Percentiles rank a stretch among this genome's conserved stretches.
Evolutionary conservation across 805 yeast species (phyloP).

Genomic region (Blastobotrys peoriensis): DNA sequence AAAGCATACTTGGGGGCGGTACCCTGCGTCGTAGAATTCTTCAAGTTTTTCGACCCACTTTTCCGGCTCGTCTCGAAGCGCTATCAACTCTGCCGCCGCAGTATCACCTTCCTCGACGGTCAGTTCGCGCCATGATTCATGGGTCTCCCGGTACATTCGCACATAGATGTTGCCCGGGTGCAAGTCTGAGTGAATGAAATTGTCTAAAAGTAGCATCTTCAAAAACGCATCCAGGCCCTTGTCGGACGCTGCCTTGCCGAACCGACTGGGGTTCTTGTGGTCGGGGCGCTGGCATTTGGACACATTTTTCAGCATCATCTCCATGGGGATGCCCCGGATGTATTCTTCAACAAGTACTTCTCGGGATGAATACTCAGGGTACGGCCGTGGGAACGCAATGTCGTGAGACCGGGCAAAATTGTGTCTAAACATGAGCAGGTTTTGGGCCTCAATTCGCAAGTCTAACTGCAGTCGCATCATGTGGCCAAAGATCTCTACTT

Average conservation of each 20-base stretch:
- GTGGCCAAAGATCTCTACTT: slow-evolving; percentile 78
- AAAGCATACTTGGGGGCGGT: slow-evolving; percentile 79
- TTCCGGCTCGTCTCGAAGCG: slow-evolving; percentile 23
- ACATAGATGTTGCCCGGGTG: slow-evolving; percentile 95
- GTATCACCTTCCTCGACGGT: slow-evolving; percentile 23
- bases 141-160: slow-evolving; percentile 48
- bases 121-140: background rate
- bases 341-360: slow-evolving; percentile 80
- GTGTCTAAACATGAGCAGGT: slow-evolving; percentile 61
- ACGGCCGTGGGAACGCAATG: slow-evolving; percentile 77
- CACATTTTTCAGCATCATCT: slow-evolving; percentile 44
- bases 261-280: slow-evolving; percentile 22
- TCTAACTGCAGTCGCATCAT: slow-evolving; percentile 89
- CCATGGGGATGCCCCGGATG: slow-evolving; percentile 79
- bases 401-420: slow-evolving; percentile 56
- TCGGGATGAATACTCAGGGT: slow-evolving; percentile 55
- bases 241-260: slow-evolving; percentile 55
- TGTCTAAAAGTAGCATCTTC: slow-evolving; percentile 87
- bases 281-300: slow-evolving; percentile 14
- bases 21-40: slow-evolving; percentile 48
- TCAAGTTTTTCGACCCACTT: slow-evolving; percentile 45
- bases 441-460: slow-evolving; percentile 81
- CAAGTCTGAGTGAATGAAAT: slow-evolving; percentile 92
- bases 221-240: slow-evolving; percentile 86
- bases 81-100: slow-evolving; percentile 21